A percentile compares a stretch with the other conserved stretches of the same genome.
Evolutionary conservation across 2,329 filamentous ascomycete species (phyloP).

Genomic region (Orbilia brochopaga): DNA sequence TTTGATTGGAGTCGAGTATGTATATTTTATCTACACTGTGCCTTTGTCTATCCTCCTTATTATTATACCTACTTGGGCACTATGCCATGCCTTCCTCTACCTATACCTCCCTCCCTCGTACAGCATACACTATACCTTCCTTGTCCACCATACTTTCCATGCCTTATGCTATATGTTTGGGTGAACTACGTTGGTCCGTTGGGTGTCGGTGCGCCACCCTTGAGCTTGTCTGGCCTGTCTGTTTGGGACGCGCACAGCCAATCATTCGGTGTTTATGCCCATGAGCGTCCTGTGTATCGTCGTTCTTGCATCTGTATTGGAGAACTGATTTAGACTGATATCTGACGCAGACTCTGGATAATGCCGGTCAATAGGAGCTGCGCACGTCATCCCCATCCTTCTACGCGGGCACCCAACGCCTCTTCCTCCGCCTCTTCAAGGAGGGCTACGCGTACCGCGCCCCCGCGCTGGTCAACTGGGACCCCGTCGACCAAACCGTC

Average conservation of each 20-base stretch:
- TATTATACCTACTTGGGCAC: too few species aligned
- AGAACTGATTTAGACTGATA: slow-evolving; percentile 35
- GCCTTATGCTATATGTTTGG: too few species aligned
- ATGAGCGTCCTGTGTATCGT: too few species aligned
- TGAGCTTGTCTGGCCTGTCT: slow-evolving; percentile 20
- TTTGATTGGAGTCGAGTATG: slow-evolving; percentile 84
- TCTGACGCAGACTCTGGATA: too few species aligned
- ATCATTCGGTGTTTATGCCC: slow-evolving; percentile 41
- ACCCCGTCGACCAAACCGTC: slow-evolving; percentile 86
- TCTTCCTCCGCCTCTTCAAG: slow-evolving; percentile 79
- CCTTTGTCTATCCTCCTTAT: too few species aligned
- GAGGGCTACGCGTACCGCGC: slow-evolving; percentile 80
- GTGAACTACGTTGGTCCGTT: too few species aligned
- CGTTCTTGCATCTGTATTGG: too few species aligned
- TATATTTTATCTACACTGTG: too few species aligned
- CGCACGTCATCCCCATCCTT: slow-evolving; percentile 83
- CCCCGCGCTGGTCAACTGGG: slow-evolving; percentile 85
- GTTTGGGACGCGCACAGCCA: slow-evolving; percentile 45
- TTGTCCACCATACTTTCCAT: too few species aligned
- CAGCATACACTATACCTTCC: too few species aligned
- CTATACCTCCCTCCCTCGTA: slow-evolving; percentile 23
- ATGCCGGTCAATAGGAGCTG: slow-evolving; percentile 71
- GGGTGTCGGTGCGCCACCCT: slow-evolving; percentile 6
- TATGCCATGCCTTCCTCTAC: too few species aligned
- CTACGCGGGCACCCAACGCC: slow-evolving; percentile 86